Conservation (phyloP, 2,329 filamentous ascomycete species). For the Claviceps sp. region DNA sequence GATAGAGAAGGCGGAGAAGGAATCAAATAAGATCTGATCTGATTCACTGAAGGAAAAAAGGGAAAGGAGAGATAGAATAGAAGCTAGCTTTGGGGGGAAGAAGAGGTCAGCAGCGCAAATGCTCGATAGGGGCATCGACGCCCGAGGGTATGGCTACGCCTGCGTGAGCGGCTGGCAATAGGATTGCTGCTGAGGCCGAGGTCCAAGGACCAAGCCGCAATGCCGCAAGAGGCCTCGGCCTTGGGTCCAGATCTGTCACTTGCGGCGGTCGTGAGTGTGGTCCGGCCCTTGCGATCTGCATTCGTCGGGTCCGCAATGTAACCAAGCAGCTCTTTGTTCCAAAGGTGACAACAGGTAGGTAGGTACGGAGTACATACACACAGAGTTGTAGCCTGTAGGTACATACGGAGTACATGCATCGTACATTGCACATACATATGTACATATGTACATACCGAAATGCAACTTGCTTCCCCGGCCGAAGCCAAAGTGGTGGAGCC, state of each 20-base stretch:
- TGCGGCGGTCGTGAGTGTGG: constrained; percentile 1
- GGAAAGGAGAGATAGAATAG: neutral
- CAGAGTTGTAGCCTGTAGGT: too few relatives aligned
- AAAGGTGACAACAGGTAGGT: too few relatives aligned
- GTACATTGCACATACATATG: rapidly evolving
- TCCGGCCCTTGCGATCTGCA: neutral
- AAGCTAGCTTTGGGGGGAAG: neutral
- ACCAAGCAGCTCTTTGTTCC: too few relatives aligned
- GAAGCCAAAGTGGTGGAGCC: too few relatives aligned
- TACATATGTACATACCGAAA: too few relatives aligned
- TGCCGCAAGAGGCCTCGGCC: neutral
- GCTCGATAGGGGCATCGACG: constrained; percentile 7
- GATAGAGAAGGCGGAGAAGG: neutral
- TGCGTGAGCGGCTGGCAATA: neutral
- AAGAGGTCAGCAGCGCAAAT: constrained; percentile 1
- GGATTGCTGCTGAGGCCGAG: constrained; percentile 6
- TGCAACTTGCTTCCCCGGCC: too few relatives aligned
- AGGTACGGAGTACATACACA: too few relatives aligned
- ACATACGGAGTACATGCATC: too few relatives aligned
- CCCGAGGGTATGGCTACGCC: neutral
- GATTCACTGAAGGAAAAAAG: neutral
- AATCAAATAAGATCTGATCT: neutral
- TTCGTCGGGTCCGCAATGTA: neutral
- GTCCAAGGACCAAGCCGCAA: constrained; percentile 8
- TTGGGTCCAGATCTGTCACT: constrained; percentile 7